Evolutionary conservation across 228 moss, liverwort and hornwort genomes (phyloP), one percentile per base, ranked within the genome.

Genomic region (Sphagnum magellanicum): DNA sequence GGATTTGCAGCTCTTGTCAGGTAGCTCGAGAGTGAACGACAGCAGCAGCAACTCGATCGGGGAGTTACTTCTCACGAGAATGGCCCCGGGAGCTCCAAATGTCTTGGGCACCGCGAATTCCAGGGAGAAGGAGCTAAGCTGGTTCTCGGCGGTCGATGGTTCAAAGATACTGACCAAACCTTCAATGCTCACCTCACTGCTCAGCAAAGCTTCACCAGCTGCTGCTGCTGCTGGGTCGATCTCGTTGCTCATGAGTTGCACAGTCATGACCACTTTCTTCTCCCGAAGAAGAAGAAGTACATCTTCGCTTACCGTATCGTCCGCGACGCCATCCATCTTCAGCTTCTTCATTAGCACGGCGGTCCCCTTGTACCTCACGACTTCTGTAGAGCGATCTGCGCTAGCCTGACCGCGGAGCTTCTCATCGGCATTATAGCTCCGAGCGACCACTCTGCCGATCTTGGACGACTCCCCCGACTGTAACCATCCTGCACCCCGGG

Each of bases 61-160:
- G 9, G 79, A 82, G 11, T 72, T 14, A 53, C 77, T 86, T 8
- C 6, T 64, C 5, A 83, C 61, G 8, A 82, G 15, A 60, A 83
- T 52, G 15, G 86, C 86, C 52, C 86, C 86, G 10, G 71, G 67
- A 66, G 73, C 71, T 5, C 86, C 83, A 4, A 83, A 86, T 16
- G 72, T 69, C 32, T 71, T 66, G 4, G 83, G 78, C 32, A 83
- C 78, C 11, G 52, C 49, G 49, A 82, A 83, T 15, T 17, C n/a
- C 51, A 82, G 70, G 6, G 51, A 11, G 71, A 63, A 66, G 63
- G 49, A 46, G 32, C 32, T 32, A 32, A 32, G 32, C 47, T 50
- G 16, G 49, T 73, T 55, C n/a, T 75, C 79, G 1, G 75, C 68
- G 14, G 78, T 65, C 10, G 63, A 32, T 32, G 32, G 11, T 13